These are phyloP conservation scores for Eucalyptus globulus DNA, from an alignment of 345 rosid genomes.

Conservation along the genomic window DNA sequence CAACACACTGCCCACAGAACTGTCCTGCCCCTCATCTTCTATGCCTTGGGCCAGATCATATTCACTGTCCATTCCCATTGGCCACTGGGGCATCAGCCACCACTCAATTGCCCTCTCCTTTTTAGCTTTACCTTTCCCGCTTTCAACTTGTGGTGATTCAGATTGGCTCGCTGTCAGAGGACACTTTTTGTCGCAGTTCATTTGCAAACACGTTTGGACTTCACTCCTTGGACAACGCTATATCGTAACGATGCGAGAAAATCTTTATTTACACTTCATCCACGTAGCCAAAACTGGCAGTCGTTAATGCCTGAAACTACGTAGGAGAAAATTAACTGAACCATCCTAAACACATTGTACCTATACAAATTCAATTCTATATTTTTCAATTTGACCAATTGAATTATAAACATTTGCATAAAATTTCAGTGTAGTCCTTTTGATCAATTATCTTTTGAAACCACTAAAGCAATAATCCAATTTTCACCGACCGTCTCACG, in stretches of 20 bases:
- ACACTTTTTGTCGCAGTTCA: background rate
- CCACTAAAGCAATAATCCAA: background rate
- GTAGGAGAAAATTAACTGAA: background rate
- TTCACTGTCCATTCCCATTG: background rate
- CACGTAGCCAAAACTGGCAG: background rate
- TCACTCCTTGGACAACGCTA: background rate
- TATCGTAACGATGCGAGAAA: background rate
- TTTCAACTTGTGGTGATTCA: background rate
- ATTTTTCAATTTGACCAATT: too few species aligned
- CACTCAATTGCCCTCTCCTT: background rate
- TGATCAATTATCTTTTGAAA: background rate
- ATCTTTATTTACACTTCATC: background rate
- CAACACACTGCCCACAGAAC: background rate
- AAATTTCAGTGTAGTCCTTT: background rate
- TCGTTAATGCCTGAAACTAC: background rate
- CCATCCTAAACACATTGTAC: background rate
- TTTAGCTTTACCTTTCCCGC: background rate
- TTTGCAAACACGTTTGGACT: background rate
- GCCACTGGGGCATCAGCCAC: background rate
- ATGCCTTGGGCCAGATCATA: background rate
- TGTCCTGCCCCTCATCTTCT: background rate
- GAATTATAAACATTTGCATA: too few species aligned
- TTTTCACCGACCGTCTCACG: rapidly evolving
- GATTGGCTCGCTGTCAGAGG: background rate
- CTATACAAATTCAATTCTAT: rapidly evolving